These are phyloP conservation scores for Misopates orontium DNA, from an alignment of 257 asterid genomes.

Conservation along the genomic window DNA sequence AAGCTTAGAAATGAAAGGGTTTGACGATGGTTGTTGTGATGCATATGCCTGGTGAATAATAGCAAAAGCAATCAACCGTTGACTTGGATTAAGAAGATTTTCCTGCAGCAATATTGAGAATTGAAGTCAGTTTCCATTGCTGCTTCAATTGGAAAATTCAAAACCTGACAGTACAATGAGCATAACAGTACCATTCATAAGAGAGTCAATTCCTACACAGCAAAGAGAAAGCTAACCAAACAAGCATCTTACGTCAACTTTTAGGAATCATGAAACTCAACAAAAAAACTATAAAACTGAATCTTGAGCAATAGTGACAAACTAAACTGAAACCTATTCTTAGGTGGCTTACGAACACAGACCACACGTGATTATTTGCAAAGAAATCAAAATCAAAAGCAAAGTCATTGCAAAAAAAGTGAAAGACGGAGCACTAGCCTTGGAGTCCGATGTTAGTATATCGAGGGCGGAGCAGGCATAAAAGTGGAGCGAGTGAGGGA, in stretches of 20 bases:
- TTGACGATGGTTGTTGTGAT: constrained; percentile 66
- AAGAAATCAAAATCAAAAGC: too few species aligned
- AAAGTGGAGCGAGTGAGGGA: constrained; percentile 54
- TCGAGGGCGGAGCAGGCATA: constrained; percentile 75
- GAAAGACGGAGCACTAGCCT: constrained; percentile 44
- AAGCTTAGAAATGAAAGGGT: constrained; percentile 71
- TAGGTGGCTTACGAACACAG: too few species aligned
- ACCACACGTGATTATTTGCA: too few species aligned
- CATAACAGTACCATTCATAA: neutral
- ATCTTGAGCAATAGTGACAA: neutral
- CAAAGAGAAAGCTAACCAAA: too few species aligned
- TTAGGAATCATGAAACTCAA: neutral
- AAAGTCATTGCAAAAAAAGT: too few species aligned
- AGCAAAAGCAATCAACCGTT: constrained; percentile 76
- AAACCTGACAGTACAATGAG: constrained; percentile 10
- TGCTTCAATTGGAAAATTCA: neutral
- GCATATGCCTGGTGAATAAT: constrained; percentile 71
- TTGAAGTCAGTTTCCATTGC: constrained; percentile 16
- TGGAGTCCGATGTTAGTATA: constrained; percentile 53
- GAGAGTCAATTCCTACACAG: neutral
- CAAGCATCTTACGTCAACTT: neutral
- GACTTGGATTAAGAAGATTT: constrained; percentile 53
- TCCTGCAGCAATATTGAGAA: constrained; percentile 51
- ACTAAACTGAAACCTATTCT: neutral
- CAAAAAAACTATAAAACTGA: neutral